Base-by-base conservation (phyloP, 768 basidiomycete genomes). In the Tylopilus cervinicoccineus region DNA sequence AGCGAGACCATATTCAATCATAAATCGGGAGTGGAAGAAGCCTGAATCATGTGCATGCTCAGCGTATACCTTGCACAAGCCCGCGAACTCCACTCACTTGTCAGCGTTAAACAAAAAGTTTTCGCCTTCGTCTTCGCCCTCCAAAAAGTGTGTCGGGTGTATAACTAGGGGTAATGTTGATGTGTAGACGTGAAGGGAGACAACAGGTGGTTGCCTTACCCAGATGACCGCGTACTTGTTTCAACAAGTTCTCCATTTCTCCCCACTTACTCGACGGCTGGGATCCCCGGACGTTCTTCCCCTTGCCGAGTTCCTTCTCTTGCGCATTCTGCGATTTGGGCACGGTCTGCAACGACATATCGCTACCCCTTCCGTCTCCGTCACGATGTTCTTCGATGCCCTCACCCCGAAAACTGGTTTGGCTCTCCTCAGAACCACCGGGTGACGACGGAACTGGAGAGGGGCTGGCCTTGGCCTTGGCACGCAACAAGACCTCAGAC, bases 71-170 rank as follows among this genome's bases (percentile, higher is more conserved):
- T 22, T 34, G 13, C 32, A 37, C 3, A 17, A 39, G 28, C 14
- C 14, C 29, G 29, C 36, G 27, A 34, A 38, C 10, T 26, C 10
- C 26, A 63, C 76, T 50, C 53, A 85, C 87, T 78, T 76, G 61
- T 95, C 93, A 24, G 90, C 80, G 60, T 88, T 90, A 70, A 95
- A 95, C 51, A 96, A 70, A 72, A 96, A 95, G 65, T 98, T 97
- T 55, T 94, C 86, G 6, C 87, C 84, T 1, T 81, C 75, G 62
- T 95, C 92, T 68, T 97, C 94, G n/a, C 81, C 88, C 67, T 97
- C 94, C 51, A 98, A 61, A 72, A 97, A 97, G 11, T 83, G 81
- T 14, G 76, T 88, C 2, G 94, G 84, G 69, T 88, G 88, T 11
- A 90, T 46, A 32, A 97, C 94, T 95, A 32, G n/a, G 9, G 14